phyloP scores from a whole-genome alignment of 83 land plant genomes.

The Thuja plicata region DNA sequence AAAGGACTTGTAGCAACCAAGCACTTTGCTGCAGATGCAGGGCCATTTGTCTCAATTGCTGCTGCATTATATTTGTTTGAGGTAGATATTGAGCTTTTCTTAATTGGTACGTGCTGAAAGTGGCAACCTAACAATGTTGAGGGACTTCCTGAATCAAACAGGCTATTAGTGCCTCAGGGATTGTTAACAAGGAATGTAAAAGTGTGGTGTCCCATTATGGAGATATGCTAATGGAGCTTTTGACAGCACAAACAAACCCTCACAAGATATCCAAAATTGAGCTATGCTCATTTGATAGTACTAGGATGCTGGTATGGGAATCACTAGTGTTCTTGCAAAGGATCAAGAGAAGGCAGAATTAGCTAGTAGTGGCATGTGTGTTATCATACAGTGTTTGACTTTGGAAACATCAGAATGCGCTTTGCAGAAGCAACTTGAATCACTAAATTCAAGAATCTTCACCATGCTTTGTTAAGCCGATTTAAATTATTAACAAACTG shows the following conservation, averaged over 20 bases:
- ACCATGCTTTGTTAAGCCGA: not conserved
- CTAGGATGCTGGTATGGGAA: slow-evolving; percentile 16
- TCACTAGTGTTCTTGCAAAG: slow-evolving; percentile 31
- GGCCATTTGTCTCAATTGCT: slow-evolving; percentile 38
- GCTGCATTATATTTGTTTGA: slow-evolving; percentile 48
- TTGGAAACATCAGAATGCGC: slow-evolving; percentile 61
- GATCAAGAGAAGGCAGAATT: not conserved
- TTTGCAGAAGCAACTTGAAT: slow-evolving; percentile 66
- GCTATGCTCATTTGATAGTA: slow-evolving; percentile 25
- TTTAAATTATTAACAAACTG: not conserved
- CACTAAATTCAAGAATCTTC: not conserved
- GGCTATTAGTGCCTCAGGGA: slow-evolving; percentile 80
- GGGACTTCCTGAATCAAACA: slow-evolving; percentile 55
- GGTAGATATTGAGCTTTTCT: slow-evolving; percentile 19
- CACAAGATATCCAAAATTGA: slow-evolving; percentile 28
- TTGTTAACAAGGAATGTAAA: slow-evolving; percentile 67
- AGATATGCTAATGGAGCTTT: slow-evolving; percentile 58
- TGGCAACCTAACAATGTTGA: slow-evolving; percentile 68
- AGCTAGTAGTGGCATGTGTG: slow-evolving; percentile 38
- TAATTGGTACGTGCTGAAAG: slow-evolving; percentile 83
- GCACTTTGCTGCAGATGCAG: slow-evolving; percentile 66
- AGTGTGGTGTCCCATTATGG: slow-evolving; percentile 65
- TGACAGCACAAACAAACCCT: slow-evolving; percentile 22
- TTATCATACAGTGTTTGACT: slow-evolving; percentile 90
- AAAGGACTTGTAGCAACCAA: slow-evolving; percentile 67